Base-by-base conservation (phyloP, 2,329 filamentous ascomycete genomes). In the Neofusicoccum ribis region DNA sequence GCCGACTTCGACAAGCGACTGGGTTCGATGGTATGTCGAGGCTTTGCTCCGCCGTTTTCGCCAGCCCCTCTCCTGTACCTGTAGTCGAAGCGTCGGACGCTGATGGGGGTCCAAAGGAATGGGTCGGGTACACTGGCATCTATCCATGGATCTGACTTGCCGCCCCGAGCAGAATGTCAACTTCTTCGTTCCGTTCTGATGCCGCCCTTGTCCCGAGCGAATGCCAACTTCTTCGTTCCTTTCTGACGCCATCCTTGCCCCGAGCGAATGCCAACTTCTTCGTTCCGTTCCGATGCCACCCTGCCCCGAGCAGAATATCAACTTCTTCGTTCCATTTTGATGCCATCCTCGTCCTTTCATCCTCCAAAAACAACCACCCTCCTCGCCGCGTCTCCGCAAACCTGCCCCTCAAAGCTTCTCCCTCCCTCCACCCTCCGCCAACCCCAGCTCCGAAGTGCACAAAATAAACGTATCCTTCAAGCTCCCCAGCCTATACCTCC, bases 381-480 rank as follows among this genome's bases (percentile, higher is more conserved):
- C 52, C 12, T n/a, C 52, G 20, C 9, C 36, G 36, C 51, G 11
- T 2, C 20, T 15, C 23, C 39, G 9, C 51, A n/a, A 27, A 12
- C 8, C 27, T 5, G 23, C 23, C 9, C 1, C 5, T 60, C 56
- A 60, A 17, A 60, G 56, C 56, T 60, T 60, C 27, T 41, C 41
- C 39, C 39, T 23, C 7, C 5, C 11, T 12, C 56, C 27, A 12
- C 15, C 11, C 43, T 56, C 11, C 23, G 46, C 36, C 20, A 76
- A 27, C 15, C 76, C 80, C 66, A 84, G 71, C 76, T 86, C 84
- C 58, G 79, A 84, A 62, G 83, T 85, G 71, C 82, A 85, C 62
- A 85, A 70, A 69, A 85, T 82, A 68, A 79, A 82, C 11, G 84
- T 86, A 76, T 86, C 84, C 64, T 72, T 77, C 73, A 85, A 72